Base-by-base conservation (phyloP, 2,329 filamentous ascomycete genomes). In the Coniochaeta sp. region DNA sequence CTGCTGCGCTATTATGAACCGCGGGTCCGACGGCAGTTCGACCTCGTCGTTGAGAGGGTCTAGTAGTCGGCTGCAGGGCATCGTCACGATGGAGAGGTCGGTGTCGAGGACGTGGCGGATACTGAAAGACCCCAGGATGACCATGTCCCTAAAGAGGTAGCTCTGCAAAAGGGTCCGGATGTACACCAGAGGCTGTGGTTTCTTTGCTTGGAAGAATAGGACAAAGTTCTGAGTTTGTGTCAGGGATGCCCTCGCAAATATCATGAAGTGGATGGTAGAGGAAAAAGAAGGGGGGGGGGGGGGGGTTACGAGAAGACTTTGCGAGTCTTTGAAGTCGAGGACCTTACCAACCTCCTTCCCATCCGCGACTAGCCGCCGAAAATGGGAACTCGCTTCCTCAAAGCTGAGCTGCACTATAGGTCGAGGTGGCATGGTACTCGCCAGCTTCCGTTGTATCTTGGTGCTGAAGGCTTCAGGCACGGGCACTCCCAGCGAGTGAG, bases 361-460 rank as follows among this genome's bases (percentile, higher is more conserved):
- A 71, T 96, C 91, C 60, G 83, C 77, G 62, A 89, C 89, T 30
- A 97, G 75, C 52, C 86, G 84, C 60, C 81, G 81, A 63, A 97
- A 80, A 65, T 90, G 87, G 22, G 75, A 75, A 63, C 89, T 83
- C 0, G 92, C 89, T 67, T 91, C 87, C 16, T 87, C 83, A 65
- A 90, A 89, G 28, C 83, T 84, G 2, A 93, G 78, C 58, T 91
- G 82, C 12, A 97, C 90, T 66, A 97, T 93, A 0, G 93, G 93
- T 9, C 93, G 84, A 8, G 95, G 95, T 4, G 95, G 95, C 67
- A 97, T 93, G 0, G 92, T 97, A 66, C 92, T 97, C 0, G 95
- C 93, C 34, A 99, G 80, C 63, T 89, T 89, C n/a, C 93, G 84
- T 70, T 99, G 95, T 40, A 98, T 82, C 70, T 96, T 96, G 26